Evolutionary conservation across 208 protist genomes (phyloP).

Genomic region (Trypanosoma scelopori): DNA sequence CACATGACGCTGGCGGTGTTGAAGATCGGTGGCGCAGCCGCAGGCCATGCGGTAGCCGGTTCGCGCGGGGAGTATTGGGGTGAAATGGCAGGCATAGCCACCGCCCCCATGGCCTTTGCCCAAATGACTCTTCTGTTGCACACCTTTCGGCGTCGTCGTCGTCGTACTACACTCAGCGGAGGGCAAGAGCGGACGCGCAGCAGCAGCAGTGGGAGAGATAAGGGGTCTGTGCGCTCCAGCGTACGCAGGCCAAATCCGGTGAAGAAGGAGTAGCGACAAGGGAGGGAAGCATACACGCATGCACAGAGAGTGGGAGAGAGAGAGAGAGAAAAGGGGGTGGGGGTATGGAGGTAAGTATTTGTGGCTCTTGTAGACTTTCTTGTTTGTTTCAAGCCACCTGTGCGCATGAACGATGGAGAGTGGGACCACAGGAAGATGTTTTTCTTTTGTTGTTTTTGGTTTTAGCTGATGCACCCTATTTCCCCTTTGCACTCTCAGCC

Average conservation of each 20-base stretch:
- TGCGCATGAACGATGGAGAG: no score
- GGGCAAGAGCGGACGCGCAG: no score
- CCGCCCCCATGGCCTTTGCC: slow-evolving; percentile 33
- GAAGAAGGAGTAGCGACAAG: background rate
- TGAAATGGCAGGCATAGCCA: slow-evolving; percentile 40
- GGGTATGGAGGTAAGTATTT: no score
- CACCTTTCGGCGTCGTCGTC: background rate
- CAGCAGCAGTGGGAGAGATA: slow-evolving; percentile 12
- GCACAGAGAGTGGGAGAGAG: slow-evolving; percentile 2
- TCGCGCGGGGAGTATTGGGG: slow-evolving; percentile 81
- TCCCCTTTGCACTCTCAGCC: no score
- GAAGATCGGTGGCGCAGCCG: slow-evolving; percentile 45
- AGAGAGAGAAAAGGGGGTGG: slow-evolving; percentile 1
- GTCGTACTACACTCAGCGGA: background rate
- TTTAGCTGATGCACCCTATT: background rate
- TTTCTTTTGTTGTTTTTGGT: background rate
- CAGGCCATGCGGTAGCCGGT: slow-evolving; percentile 44
- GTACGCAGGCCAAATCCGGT: slow-evolving; percentile 2
- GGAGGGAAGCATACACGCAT: background rate
- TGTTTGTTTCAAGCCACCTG: no score
- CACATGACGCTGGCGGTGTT: slow-evolving; percentile 40
- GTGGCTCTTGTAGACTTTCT: no score
- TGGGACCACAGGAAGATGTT: no score
- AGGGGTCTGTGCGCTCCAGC: slow-evolving; percentile 1
- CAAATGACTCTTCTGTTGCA: slow-evolving; percentile 21